A percentile compares a stretch with the other conserved stretches of the same genome.
Conservation (phyloP, 768 basidiomycete species). For the Kwoniella dejecticola region DNA sequence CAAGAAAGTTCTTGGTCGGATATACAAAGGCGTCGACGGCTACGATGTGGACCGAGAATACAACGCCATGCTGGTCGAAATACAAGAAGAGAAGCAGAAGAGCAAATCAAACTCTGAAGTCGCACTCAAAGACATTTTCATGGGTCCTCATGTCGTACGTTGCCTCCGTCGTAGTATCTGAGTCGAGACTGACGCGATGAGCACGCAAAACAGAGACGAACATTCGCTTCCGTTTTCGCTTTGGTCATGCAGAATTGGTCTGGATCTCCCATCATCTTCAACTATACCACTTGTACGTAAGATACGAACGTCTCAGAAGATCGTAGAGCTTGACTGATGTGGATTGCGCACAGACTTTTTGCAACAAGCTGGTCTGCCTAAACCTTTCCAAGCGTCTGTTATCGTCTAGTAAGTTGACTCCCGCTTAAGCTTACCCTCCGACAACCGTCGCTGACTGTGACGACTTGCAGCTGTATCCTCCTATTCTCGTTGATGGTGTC, state of each 20-base stretch:
- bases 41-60: constrained; percentile 37
- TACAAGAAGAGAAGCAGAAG: constrained; percentile 20
- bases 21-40: constrained; percentile 28
- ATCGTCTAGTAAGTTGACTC: constrained; percentile 18
- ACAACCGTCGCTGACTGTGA: neutral
- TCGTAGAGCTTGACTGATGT: too few relatives aligned
- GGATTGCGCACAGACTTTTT: constrained; percentile 23
- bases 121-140: constrained; percentile 21
- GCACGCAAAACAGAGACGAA: constrained; percentile 8
- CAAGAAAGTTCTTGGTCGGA: constrained; percentile 12
- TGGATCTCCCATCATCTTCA: constrained; percentile 14
- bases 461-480: constrained; percentile 12
- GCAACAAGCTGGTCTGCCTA: constrained; percentile 18
- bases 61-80: constrained; percentile 15
- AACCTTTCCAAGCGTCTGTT: constrained; percentile 20
- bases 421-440: neutral
- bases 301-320: too few relatives aligned
- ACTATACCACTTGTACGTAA: constrained; percentile 20
- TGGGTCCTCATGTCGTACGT: constrained; percentile 16
- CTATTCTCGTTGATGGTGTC: constrained; percentile 25
- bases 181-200: neutral
- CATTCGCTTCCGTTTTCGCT: constrained; percentile 13
- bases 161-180: neutral
- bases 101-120: constrained; percentile 14
- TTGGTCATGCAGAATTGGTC: constrained; percentile 21